Evolutionary conservation across 495 filamentous ascomycete species (phyloP).

Genomic region (Talaromyces wortmannii): DNA sequence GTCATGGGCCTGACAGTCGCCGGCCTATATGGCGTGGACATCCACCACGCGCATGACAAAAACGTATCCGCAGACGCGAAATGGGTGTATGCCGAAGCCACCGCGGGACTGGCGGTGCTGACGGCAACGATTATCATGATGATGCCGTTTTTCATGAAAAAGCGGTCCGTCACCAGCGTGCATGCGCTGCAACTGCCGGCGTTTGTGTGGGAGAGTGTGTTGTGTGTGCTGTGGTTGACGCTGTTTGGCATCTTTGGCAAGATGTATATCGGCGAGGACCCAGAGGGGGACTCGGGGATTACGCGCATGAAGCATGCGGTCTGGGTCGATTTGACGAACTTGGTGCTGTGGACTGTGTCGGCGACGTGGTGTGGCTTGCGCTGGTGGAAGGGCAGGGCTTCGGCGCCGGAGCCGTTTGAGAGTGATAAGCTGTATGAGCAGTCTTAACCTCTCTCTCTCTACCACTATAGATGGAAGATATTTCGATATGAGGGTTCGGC

Average conservation of each 20-base stretch:
- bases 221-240: constrained; percentile 68
- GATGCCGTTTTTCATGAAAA: constrained; percentile 51
- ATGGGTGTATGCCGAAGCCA: constrained; percentile 73
- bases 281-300: constrained; percentile 52
- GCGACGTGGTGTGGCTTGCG: constrained; percentile 31
- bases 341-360: constrained; percentile 64
- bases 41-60: constrained; percentile 49
- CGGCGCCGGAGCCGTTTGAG: neutral
- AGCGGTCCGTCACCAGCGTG: neutral
- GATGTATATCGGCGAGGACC: constrained; percentile 65
- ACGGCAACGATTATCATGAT: constrained; percentile 53
- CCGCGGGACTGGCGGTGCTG: constrained; percentile 52
- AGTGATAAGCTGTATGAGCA: constrained; percentile 6
- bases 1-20: constrained; percentile 66
- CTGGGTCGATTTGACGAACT: constrained; percentile 72
- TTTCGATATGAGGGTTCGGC: too few relatives aligned
- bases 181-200: constrained; percentile 18
- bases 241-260: constrained; percentile 79
- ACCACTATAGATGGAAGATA: too few relatives aligned
- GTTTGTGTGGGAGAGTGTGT: constrained; percentile 63
- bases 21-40: constrained; percentile 71
- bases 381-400: constrained; percentile 19
- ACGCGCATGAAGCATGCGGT: constrained; percentile 79
- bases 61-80: constrained; percentile 47
- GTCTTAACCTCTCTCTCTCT: neutral